phyloP scores from a whole-genome alignment of 202 grass and related monocot genomes.

The Schoenoplectus triqueter region DNA sequence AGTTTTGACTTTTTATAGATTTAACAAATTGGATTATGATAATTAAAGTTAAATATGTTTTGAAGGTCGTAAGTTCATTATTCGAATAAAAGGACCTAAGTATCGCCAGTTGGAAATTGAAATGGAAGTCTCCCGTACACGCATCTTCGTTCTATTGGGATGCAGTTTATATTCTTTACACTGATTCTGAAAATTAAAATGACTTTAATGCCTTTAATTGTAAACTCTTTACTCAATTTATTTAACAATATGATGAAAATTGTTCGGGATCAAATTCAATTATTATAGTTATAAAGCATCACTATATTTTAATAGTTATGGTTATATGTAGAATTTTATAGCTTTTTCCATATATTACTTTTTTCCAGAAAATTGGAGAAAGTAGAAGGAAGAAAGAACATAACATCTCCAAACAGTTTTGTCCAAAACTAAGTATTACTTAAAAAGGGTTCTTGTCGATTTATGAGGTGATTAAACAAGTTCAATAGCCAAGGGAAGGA shows the following conservation, averaged over 20 bases:
- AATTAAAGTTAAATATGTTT: not conserved
- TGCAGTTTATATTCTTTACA: not conserved
- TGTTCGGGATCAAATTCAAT: not conserved
- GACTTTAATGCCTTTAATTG: not conserved
- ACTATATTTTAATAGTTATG: not conserved
- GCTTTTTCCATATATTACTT: not conserved
- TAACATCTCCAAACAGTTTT: not conserved
- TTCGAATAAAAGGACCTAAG: no score
- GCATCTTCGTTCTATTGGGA: not conserved
- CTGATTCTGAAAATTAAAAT: not conserved
- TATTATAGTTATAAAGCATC: not conserved
- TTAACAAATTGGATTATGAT: no score
- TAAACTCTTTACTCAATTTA: not conserved
- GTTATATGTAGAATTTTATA: not conserved
- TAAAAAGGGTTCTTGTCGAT: not conserved
- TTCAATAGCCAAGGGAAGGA: not conserved
- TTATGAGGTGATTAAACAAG: not conserved
- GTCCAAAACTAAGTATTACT: not conserved
- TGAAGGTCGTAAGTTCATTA: not conserved
- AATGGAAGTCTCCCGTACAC: no score
- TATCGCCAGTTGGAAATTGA: no score
- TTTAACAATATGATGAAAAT: not conserved
- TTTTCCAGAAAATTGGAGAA: not conserved
- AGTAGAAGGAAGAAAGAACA: not conserved
- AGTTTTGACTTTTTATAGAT: no score